phyloP scores from a whole-genome alignment of 2,329 filamentous ascomycete species.

The Canariomyces notabilis region DNA sequence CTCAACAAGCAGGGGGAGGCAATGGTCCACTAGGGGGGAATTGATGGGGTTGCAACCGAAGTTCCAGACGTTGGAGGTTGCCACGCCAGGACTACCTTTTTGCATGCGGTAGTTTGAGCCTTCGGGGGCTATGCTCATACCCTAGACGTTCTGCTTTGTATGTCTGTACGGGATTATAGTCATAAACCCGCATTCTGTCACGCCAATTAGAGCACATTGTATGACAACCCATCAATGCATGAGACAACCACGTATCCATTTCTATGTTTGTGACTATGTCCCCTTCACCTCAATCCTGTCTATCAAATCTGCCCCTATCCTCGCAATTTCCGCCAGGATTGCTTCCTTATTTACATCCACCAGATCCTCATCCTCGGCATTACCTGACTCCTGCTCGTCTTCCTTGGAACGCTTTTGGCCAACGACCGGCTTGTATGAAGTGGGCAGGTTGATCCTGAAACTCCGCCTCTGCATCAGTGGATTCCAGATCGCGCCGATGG shows the following conservation, averaged over 20 bases:
- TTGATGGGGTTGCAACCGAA: background rate
- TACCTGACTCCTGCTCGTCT: slow-evolving; percentile 28
- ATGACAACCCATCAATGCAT: too few species aligned
- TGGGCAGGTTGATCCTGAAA: slow-evolving; percentile 68
- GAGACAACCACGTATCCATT: too few species aligned
- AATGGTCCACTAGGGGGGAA: slow-evolving; percentile 14
- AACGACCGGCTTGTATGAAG: slow-evolving; percentile 55
- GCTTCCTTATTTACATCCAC: slow-evolving; percentile 63
- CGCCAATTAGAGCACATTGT: too few species aligned
- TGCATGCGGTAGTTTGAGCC: slow-evolving; percentile 6
- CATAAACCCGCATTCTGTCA: background rate
- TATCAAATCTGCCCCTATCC: slow-evolving; percentile 63
- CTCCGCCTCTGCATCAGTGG: slow-evolving; percentile 48
- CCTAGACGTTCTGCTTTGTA: slow-evolving; percentile 16
- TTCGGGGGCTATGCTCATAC: slow-evolving; percentile 19
- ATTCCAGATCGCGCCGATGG: slow-evolving; percentile 57
- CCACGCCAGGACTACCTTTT: slow-evolving; percentile 8
- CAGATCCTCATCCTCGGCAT: slow-evolving; percentile 39
- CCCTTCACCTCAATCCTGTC: slow-evolving; percentile 55
- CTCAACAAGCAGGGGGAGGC: slow-evolving; percentile 13
- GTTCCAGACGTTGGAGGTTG: background rate
- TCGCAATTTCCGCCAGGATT: slow-evolving; percentile 68
- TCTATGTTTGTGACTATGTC: background rate
- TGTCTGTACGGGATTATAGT: background rate
- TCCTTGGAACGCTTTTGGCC: slow-evolving; percentile 25